phyloP scores from a whole-genome alignment of 345 rosid species.

The Salix exigua region DNA sequence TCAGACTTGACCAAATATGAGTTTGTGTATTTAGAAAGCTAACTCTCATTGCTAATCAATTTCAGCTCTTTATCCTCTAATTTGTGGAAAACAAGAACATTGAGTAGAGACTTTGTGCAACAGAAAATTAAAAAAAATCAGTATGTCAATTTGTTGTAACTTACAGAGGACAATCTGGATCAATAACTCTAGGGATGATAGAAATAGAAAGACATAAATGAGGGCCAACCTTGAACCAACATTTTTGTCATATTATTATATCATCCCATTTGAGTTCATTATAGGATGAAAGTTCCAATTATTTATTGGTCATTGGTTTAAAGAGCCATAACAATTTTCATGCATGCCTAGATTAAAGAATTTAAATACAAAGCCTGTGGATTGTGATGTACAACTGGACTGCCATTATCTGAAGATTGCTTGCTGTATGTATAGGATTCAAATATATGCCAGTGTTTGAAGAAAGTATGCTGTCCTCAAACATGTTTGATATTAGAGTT shows the following conservation, averaged over 20 bases:
- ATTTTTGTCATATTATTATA: background rate
- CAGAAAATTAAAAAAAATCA: background rate
- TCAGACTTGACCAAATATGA: background rate
- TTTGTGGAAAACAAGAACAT: background rate
- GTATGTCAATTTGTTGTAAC: background rate
- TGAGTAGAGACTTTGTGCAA: background rate
- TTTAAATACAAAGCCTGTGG: background rate
- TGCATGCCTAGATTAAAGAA: background rate
- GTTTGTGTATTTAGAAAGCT: background rate
- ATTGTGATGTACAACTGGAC: background rate
- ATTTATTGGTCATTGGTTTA: background rate
- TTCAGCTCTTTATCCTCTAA: background rate
- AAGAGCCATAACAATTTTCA: background rate
- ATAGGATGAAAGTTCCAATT: background rate
- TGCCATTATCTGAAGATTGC: background rate
- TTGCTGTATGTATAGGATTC: background rate
- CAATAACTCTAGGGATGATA: background rate
- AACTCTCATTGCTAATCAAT: background rate
- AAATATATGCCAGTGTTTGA: background rate
- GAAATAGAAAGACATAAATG: background rate
- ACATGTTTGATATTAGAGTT: background rate
- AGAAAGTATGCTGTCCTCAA: background rate
- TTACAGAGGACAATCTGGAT: background rate
- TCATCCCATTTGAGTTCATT: background rate
- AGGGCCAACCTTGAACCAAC: background rate